Evolutionary conservation across 1,284 basidiomycete species (phyloP).

Genomic region (Chalciporus piperatoides): DNA sequence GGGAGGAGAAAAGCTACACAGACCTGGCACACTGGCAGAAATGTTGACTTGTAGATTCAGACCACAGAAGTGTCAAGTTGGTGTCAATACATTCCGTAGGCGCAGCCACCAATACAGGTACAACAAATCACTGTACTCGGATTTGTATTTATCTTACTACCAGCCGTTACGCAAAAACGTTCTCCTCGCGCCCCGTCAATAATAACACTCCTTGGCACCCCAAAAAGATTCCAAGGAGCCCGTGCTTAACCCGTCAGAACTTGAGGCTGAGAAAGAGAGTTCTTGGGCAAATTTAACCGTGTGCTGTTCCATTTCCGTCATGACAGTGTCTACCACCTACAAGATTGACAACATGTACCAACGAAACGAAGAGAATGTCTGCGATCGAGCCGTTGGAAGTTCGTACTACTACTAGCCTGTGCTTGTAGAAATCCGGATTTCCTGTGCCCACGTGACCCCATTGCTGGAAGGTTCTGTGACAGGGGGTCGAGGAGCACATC

Average conservation of each 20-base stretch:
- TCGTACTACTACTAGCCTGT: neutral
- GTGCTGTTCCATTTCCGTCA: slow-evolving; percentile 49
- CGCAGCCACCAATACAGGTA: neutral
- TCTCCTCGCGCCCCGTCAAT: no score
- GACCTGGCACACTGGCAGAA: no score
- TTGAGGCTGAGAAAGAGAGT: slow-evolving; percentile 35
- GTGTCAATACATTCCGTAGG: neutral
- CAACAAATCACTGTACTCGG: neutral
- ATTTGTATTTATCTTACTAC: neutral
- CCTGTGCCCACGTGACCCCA: slow-evolving; percentile 29
- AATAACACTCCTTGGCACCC: no score
- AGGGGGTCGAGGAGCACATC: slow-evolving; percentile 1
- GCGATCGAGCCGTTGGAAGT: slow-evolving; percentile 56
- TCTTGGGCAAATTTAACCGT: slow-evolving; percentile 43
- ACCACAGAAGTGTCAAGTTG: no score
- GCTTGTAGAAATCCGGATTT: neutral
- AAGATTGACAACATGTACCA: slow-evolving; percentile 59
- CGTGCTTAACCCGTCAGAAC: slow-evolving; percentile 13
- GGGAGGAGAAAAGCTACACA: neutral
- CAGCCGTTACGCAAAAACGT: slow-evolving; percentile 46
- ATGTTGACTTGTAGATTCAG: no score
- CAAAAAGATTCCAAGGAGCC: no score
- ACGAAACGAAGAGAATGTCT: slow-evolving; percentile 77
- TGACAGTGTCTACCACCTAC: slow-evolving; percentile 49
- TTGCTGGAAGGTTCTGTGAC: slow-evolving; percentile 29